phyloP scores from a whole-genome alignment of 768 basidiomycete species.

The Trametes cubensis region DNA sequence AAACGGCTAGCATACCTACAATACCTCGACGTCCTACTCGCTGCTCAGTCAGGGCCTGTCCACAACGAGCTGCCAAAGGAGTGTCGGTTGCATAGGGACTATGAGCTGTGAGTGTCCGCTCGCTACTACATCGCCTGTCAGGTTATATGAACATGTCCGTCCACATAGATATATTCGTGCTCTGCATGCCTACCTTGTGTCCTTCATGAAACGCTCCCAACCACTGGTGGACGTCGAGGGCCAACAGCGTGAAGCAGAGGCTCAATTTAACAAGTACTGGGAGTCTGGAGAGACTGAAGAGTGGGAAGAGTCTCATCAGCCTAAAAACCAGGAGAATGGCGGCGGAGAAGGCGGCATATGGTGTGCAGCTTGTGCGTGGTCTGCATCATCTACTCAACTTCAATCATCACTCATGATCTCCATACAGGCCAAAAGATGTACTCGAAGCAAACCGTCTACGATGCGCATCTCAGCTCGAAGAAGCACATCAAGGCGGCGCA shows the following conservation, averaged over 20 bases:
- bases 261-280: constrained; percentile 82
- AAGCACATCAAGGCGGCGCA: constrained; percentile 92
- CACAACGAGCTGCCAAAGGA: constrained; percentile 74
- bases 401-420: constrained; percentile 8
- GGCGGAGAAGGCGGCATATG: constrained; percentile 78
- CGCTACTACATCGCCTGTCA: not conserved
- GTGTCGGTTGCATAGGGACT: constrained; percentile 70
- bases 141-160: not conserved
- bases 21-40: constrained; percentile 86
- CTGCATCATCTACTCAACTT: constrained; percentile 6
- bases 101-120: constrained; percentile 67
- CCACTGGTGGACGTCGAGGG: constrained; percentile 79
- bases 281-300: constrained; percentile 70
- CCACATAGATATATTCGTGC: constrained; percentile 76
- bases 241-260: constrained; percentile 63
- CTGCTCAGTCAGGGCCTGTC: constrained; percentile 58
- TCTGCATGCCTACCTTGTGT: constrained; percentile 81
- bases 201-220: constrained; percentile 82
- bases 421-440: constrained; percentile 87
- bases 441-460: constrained; percentile 96
- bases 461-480: constrained; percentile 93
- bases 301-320: constrained; percentile 62
- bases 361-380: constrained; percentile 86
- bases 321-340: constrained; percentile 40
- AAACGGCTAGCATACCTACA: constrained; percentile 89